phyloP scores from a whole-genome alignment of 1,284 basidiomycete species.

The Sparassis latifolia region DNA sequence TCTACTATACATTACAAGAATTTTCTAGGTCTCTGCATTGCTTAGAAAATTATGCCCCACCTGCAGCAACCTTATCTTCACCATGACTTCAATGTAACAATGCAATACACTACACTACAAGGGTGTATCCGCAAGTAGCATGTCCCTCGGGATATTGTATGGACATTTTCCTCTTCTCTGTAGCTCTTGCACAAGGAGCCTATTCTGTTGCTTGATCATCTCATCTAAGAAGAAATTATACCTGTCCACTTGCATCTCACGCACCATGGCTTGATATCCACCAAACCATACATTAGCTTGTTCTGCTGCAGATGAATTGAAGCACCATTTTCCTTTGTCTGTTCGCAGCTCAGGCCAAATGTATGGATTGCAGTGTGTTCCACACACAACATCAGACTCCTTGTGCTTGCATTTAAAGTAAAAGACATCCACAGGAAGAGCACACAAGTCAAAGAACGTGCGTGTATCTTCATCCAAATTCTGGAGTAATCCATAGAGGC shows the following conservation, averaged over 20 bases:
- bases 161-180: too few species aligned
- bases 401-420: conserved; percentile 6
- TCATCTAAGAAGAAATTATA: conserved; percentile 7
- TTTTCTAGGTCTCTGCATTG: too few species aligned
- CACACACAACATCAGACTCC: conserved; percentile 19
- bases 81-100: too few species aligned
- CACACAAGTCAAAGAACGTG: not conserved
- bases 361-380: not conserved
- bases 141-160: too few species aligned
- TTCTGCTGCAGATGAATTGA: conserved; percentile 27
- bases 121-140: too few species aligned
- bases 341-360: not conserved
- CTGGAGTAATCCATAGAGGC: not conserved
- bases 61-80: too few species aligned
- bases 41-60: too few species aligned
- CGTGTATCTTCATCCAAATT: too few species aligned
- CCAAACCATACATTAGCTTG: conserved; percentile 34
- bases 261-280: conserved; percentile 27
- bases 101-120: too few species aligned
- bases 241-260: conserved; percentile 24
- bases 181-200: too few species aligned
- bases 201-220: conserved; percentile 4
- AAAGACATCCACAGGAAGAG: conserved; percentile 4
- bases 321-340: conserved; percentile 17
- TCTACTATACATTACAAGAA: too few species aligned